Evolutionary conservation across 805 yeast species (phyloP), one percentile per base, ranked within the genome.

Genomic region (Metschnikowia picachoensis): DNA sequence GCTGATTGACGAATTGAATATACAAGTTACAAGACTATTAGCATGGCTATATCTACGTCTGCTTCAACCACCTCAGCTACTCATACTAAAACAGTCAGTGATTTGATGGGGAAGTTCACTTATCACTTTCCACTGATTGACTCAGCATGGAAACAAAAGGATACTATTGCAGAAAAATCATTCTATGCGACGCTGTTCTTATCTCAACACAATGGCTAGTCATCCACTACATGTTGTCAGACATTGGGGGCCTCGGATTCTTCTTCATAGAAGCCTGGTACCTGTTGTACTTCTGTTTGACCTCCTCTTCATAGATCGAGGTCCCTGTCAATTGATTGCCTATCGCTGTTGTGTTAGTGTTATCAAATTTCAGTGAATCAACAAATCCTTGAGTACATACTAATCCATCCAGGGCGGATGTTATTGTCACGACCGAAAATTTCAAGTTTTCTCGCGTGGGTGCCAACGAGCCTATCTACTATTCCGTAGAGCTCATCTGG

Each of bases 401-500:
- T 87, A 43, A 91, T 68, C 97, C 98, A 92, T 0, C 97, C 97
- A 0, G 89, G 86, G 32, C 97, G 74, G 1, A 85, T 73, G 58
- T 92, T 91, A 58, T 87, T 92, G 52, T 83, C 85, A 46, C 95
- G 76, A 5, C 97, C 97, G 66, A 91, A 91, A 1, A 92, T 80
- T 62, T 92, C 97, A 29, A 92, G 70, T 59, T 92, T 91, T 28
- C 95, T 71, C 4, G 90, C 77, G 48, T 82, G 78, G 3, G 71
- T 71, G 0, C 97, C 97, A 4, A 84, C 96, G 35, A 91, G 60
- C 47, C 97, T 70, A 55, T 92, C 97, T 12, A 86, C 84, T 50
- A 92, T 80, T 8, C 84, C 94, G 60, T 91, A 91, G 20, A 77
- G 72, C 59, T 91, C 97, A 61, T 88, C 96, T 0, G 98, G 98